Base-by-base conservation (phyloP, 177 flowering plant genomes). In the Vitis hybrid region DNA sequence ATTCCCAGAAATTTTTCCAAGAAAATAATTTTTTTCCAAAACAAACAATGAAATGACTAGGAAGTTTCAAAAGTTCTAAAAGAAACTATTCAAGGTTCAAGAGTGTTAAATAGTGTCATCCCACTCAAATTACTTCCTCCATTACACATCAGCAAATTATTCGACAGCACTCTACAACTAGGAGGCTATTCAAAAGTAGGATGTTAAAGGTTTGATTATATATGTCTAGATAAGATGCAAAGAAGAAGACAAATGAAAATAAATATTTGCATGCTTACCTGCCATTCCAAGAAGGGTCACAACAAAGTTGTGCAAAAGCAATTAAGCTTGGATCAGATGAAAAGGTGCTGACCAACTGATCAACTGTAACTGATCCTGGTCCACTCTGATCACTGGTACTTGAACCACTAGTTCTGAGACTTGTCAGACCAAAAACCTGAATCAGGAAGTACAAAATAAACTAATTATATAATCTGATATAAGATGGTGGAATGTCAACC, bases 301-400 rank as follows among this genome's bases (percentile, higher is more conserved):
- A 89, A 80, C 91, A 95, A 13, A 91, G 86, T 77, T 91, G 94
- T 33, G 98, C 94, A 81, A 95, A 95, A 51, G 98, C 91, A 72
- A 91, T 90, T 72, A 95, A 79, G 84, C 99, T 95, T 60, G 99
- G 99, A 81, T 91, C 94, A 53, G 97, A 89, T 12, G 97, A 95
- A 77, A 95, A 95, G 19, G 97, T 89, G 64, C 94, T 86, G 78
- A 95, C 92, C 80, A 95, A 79, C 77, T 95, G 98, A 83, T 91
- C 97, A 60, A 93, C 85, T 8, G 85, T 77, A 11, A 77, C 76
- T 65, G 89, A 79, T 78, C 79, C 81, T 15, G 70, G 75, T 66
- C 76, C 83, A 77, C 39, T 64, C 14, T 62, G 67, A 10, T 76
- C 72, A 57, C 19, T 70, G 31, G 59, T 68, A 67, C 73, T 69